A percentile compares a stretch with the other conserved stretches of the same genome.
These are phyloP conservation scores for Trichoderma asperelloides DNA, from an alignment of 495 filamentous ascomycete genomes.

Conservation along the genomic window DNA sequence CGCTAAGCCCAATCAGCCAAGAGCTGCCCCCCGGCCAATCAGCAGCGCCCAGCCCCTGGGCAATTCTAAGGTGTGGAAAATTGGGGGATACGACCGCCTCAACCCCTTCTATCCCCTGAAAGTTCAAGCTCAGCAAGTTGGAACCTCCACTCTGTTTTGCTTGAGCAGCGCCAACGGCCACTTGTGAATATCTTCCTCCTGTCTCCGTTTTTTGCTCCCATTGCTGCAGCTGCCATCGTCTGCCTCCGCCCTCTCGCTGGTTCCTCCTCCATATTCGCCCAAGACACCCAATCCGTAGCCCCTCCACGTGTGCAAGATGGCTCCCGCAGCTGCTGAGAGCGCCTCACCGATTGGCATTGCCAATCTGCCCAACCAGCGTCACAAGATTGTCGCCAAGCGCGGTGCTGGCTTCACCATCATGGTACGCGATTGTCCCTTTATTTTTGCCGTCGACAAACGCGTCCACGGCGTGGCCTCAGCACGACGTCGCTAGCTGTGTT, in stretches of 20 bases:
- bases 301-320: conserved; percentile 46
- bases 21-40: not conserved
- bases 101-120: conserved; percentile 6
- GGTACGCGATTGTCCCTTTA: conserved; percentile 43
- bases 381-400: conserved; percentile 99
- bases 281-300: conserved; percentile 10
- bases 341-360: conserved; percentile 98
- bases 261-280: conserved; percentile 13
- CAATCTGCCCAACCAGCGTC: conserved; percentile 96
- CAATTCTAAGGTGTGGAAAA: not conserved
- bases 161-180: not conserved
- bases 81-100: conserved; percentile 8
- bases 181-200: not conserved
- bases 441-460: not conserved
- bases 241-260: not conserved
- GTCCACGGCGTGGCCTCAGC: not conserved
- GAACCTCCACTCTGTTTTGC: conserved; percentile 3
- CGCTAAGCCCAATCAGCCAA: conserved; percentile 2
- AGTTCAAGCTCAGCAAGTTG: not conserved
- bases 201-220: not conserved
- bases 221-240: not conserved
- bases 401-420: conserved; percentile 99
- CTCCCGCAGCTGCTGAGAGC: conserved; percentile 68
- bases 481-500: not conserved
- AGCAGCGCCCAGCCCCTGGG: not conserved